phyloP scores from a whole-genome alignment of 2,329 filamentous ascomycete genomes.

The Arthrocladium fulminans region DNA sequence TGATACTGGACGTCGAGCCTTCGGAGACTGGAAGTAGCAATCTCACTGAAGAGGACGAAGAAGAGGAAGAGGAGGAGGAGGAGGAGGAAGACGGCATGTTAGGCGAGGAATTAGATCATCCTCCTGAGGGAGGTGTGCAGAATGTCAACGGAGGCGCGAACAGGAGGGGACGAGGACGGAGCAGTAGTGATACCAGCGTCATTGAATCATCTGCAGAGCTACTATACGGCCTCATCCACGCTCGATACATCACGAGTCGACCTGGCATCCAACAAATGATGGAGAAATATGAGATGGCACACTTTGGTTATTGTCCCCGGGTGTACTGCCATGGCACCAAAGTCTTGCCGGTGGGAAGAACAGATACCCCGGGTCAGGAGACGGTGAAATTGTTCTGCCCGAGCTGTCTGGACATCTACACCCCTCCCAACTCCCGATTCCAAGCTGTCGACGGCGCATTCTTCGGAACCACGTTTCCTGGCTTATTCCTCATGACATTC shows the following conservation, averaged over 20 bases:
- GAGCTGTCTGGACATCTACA: slow-evolving; percentile 92
- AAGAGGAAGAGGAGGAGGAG: slow-evolving; percentile 57
- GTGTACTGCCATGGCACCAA: slow-evolving; percentile 85
- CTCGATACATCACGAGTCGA: slow-evolving; percentile 93
- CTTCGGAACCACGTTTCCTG: slow-evolving; percentile 94
- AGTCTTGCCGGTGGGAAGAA: slow-evolving; percentile 85
- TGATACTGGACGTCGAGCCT: slow-evolving; percentile 97
- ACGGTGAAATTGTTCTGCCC: slow-evolving; percentile 98
- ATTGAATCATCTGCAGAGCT: slow-evolving; percentile 98
- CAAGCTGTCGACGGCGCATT: slow-evolving; percentile 97
- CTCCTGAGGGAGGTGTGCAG: slow-evolving; percentile 11
- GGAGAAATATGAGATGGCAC: slow-evolving; percentile 94
- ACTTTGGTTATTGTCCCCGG: slow-evolving; percentile 93
- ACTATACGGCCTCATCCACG: slow-evolving; percentile 95
- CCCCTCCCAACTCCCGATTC: slow-evolving; percentile 92
- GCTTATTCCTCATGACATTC: slow-evolving; percentile 96
- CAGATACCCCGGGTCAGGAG: slow-evolving; percentile 90
- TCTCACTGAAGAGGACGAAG: slow-evolving; percentile 51
- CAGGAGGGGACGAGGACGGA: slow-evolving; percentile 70
- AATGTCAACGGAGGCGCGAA: slow-evolving; percentile 35
- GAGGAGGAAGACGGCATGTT: slow-evolving; percentile 60
- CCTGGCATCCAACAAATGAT: slow-evolving; percentile 98
- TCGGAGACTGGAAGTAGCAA: slow-evolving; percentile 51
- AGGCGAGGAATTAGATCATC: slow-evolving; percentile 45
- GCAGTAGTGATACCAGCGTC: slow-evolving; percentile 85